A percentile compares a stretch with the other conserved stretches of the same genome.
Evolutionary conservation across 164 flowering plant genomes (phyloP).

Genomic region (Liriodendron chinense): DNA sequence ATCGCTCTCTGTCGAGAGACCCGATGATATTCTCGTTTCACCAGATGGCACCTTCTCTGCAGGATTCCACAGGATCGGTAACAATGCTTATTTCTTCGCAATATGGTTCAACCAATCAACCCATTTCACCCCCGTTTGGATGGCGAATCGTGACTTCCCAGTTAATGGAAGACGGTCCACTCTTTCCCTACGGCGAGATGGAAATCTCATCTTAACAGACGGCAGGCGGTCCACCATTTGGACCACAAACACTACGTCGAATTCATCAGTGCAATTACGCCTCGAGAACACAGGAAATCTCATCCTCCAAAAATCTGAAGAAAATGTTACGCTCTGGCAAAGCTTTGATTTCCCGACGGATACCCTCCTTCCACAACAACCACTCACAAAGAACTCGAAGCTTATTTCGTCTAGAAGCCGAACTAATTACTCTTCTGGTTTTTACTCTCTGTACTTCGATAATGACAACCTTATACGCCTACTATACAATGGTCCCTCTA

Average conservation of each 20-base stretch:
- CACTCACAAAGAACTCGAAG: constrained; percentile 10
- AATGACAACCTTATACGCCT: constrained; percentile 36
- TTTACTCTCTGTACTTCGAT: constrained; percentile 33
- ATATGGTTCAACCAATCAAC: constrained; percentile 20
- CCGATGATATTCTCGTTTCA: constrained; percentile 13
- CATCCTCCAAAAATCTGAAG: constrained; percentile 9
- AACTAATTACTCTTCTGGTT: constrained; percentile 30
- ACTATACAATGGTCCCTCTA: constrained; percentile 19
- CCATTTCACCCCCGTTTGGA: constrained; percentile 16
- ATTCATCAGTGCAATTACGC: neutral
- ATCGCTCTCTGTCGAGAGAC: constrained; percentile 16
- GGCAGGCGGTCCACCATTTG: constrained; percentile 13
- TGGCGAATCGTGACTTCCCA: constrained; percentile 25
- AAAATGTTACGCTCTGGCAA: constrained; percentile 17
- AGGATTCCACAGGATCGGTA: constrained; percentile 22
- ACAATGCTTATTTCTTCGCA: constrained; percentile 15
- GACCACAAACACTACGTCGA: constrained; percentile 12
- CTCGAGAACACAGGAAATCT: constrained; percentile 36
- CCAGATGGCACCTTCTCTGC: constrained; percentile 14
- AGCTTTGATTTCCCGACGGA: constrained; percentile 44
- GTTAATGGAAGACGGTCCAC: constrained; percentile 13
- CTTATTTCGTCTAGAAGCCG: constrained; percentile 30
- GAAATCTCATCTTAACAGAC: constrained; percentile 17
- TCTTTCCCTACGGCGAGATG: constrained; percentile 4
- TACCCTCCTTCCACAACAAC: constrained; percentile 43